These are phyloP conservation scores for Linnemannia zychae DNA, from an alignment of 192 early-diverging fungal species.

Conservation along the genomic window DNA sequence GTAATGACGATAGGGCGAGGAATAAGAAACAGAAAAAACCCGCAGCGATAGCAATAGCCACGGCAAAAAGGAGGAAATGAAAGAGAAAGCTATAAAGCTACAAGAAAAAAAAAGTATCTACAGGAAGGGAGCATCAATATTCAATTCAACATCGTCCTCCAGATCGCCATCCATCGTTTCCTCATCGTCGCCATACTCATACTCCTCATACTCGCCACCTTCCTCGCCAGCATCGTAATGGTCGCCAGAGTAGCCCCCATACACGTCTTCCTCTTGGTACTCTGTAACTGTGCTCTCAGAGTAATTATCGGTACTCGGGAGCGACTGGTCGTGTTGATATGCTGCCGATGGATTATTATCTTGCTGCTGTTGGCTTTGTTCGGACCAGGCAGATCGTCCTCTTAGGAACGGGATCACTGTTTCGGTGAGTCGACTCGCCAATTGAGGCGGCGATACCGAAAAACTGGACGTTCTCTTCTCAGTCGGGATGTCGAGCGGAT, in stretches of 20 bases:
- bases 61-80: neutral
- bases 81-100: neutral
- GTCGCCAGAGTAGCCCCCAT: conserved; percentile 7
- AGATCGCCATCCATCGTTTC: neutral
- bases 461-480: conserved; percentile 20
- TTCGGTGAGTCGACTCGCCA: conserved; percentile 31
- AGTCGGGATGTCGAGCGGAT: conserved; percentile 30
- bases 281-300: neutral
- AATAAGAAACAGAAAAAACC: neutral
- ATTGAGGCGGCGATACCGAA: conserved; percentile 48
- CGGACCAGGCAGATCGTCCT: conserved; percentile 13
- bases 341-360: neutral
- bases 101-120: neutral
- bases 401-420: conserved; percentile 40
- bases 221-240: conserved; percentile 12
- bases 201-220: conserved; percentile 11
- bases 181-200: conserved; percentile 19
- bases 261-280: neutral
- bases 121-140: conserved; percentile 44
- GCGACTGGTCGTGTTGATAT: neutral
- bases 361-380: neutral
- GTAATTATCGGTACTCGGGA: neutral
- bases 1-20: neutral
- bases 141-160: conserved; percentile 37
- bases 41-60: neutral